Base-by-base conservation (phyloP, 2,329 filamentous ascomycete genomes). In the Bimuria novae-zelandiae region DNA sequence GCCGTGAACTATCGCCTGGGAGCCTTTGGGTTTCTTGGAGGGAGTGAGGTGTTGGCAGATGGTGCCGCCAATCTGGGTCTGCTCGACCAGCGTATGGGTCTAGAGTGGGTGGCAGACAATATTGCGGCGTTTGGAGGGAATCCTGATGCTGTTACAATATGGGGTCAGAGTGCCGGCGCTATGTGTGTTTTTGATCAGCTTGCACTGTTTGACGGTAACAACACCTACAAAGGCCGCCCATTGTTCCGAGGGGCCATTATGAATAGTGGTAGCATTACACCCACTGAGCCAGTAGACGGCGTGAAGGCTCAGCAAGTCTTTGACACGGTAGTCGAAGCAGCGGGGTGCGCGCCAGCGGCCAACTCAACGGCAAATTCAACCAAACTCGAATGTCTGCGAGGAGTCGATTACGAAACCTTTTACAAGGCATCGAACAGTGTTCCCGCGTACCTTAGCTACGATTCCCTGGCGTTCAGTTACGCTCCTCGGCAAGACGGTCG, bases 131-230 rank as follows among this genome's bases (percentile, higher is more conserved):
- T 94, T 66, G 90, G 90, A 8, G 90, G 90, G 12, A 89, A 93
- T 67, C 86, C 89, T 0, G 77, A 79, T 14, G 89, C 88, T 69
- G 88, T 92, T 4, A 92, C 89, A 0, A 87, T 93, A 53, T 91
- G 87, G 86, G 89, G 89, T 25, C 86, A 92, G 68, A 65, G 59
- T 30, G 71, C 75, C 5, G 77, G 77, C 10, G 60, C 70, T 12
- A 90, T 92, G 56, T 90, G 88, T 0, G 88, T 90, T 1, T 82
- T 88, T 44, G 84, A 92, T 63, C 90, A 93, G 61, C 90, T 91
- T 83, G 76, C 84, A 1, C 76, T 92, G 10, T 91, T 89, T 60
- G 82, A 84, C 29, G 89, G 90, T 6, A 79, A 93, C 70, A 83
- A 84, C 67, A 86, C 77, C 0, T 92, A 92, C 76, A 90, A 92